Percentiles rank a stretch among this genome's conserved stretches.
phyloP scores from a whole-genome alignment of 176 grass and related monocot genomes.

The Raddia distichophylla region DNA sequence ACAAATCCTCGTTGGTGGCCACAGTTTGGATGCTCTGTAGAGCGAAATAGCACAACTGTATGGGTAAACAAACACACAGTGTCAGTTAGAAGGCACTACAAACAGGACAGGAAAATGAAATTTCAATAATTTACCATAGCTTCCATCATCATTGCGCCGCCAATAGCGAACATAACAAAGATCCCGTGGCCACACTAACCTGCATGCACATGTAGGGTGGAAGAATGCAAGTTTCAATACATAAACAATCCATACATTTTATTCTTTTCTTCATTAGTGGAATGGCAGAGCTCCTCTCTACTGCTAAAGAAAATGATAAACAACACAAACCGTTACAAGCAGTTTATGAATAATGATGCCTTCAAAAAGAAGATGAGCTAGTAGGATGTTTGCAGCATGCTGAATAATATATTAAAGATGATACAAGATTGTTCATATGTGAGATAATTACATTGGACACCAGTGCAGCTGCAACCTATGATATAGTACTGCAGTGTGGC shows the following conservation, averaged over 20 bases:
- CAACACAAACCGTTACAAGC: not conserved
- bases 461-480: slow-evolving; percentile 87
- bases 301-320: not conserved
- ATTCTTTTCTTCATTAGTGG: no score
- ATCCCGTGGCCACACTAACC: slow-evolving; percentile 93
- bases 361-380: not conserved
- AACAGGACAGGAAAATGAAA: slow-evolving; percentile 15
- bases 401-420: not conserved
- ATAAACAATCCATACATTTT: not conserved
- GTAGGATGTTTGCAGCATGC: not conserved
- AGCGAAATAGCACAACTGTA: slow-evolving; percentile 93
- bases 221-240: not conserved
- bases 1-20: slow-evolving; percentile 69
- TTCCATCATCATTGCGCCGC: slow-evolving; percentile 97
- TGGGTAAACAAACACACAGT: slow-evolving; percentile 35
- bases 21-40: slow-evolving; percentile 85
- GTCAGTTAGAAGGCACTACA: slow-evolving; percentile 23
- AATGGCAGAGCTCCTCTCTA: no score
- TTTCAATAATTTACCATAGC: slow-evolving; percentile 66
- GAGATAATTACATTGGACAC: slow-evolving; percentile 72
- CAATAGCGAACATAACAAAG: slow-evolving; percentile 97
- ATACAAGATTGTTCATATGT: not conserved
- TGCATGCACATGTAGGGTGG: slow-evolving; percentile 43
- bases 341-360: not conserved
- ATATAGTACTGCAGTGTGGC: slow-evolving; percentile 85